Evolutionary conservation across 345 rosid species (phyloP).

Genomic region (Eucalyptus viminalis): DNA sequence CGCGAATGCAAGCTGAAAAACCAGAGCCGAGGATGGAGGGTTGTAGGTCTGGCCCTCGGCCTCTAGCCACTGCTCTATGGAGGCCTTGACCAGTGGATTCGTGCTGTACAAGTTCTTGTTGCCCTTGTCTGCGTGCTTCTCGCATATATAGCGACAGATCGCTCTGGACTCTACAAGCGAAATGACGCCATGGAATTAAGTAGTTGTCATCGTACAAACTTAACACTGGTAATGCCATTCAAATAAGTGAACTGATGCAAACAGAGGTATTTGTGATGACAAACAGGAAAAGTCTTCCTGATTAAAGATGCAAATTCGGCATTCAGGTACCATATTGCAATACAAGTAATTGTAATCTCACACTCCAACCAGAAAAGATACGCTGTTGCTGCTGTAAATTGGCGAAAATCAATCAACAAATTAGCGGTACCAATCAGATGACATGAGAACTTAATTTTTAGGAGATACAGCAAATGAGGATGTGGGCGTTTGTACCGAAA

Average conservation of each 20-base stretch:
- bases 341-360: not conserved
- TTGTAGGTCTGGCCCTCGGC: constrained; percentile 55
- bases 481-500: constrained; percentile 22
- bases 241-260: not conserved
- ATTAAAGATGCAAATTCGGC: not conserved
- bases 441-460: not conserved
- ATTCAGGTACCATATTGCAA: not conserved
- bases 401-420: not conserved
- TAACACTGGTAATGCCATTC: not conserved
- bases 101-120: constrained; percentile 36
- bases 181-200: not conserved
- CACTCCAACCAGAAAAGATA: not conserved
- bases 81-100: constrained; percentile 49
- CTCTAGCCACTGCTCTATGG: constrained; percentile 73
- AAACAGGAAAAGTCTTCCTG: not conserved
- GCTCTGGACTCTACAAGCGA: constrained; percentile 38
- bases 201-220: not conserved
- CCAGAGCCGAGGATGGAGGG: constrained; percentile 37
- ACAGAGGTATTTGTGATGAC: not conserved
- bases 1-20: constrained; percentile 53
- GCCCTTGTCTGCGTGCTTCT: constrained; percentile 37
- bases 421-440: not conserved
- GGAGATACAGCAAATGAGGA: not conserved
- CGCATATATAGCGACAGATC: constrained; percentile 50
- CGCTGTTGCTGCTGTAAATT: not conserved